Percentiles rank a stretch among this genome's conserved stretches.
phyloP scores from a whole-genome alignment of 148 eudicot genomes.

The Rhododendron williamsianum region DNA sequence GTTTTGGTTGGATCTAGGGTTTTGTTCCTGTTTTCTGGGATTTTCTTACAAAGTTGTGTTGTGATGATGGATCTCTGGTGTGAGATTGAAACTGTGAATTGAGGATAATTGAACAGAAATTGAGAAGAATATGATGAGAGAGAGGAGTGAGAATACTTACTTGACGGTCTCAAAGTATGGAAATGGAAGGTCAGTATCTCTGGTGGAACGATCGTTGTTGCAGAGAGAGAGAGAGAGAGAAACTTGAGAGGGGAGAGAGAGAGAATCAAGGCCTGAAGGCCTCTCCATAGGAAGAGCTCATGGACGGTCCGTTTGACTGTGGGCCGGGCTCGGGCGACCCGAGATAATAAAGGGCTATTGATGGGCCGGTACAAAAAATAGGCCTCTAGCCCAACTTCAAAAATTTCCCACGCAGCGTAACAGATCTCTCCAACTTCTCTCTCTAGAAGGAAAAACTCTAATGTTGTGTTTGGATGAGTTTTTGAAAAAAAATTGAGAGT shows the following conservation, averaged over 20 bases:
- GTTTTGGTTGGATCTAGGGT: neutral
- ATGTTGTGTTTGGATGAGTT: too few relatives aligned
- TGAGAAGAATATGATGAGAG: neutral
- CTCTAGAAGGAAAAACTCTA: too few relatives aligned
- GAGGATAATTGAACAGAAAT: neutral
- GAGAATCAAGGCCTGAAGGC: neutral
- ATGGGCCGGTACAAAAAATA: too few relatives aligned
- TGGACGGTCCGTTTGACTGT: neutral
- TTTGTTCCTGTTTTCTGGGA: neutral
- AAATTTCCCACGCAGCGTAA: too few relatives aligned
- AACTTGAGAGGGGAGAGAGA: neutral
- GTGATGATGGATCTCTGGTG: neutral
- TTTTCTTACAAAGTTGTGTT: neutral
- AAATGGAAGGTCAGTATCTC: neutral
- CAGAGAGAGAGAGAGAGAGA: neutral
- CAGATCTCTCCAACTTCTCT: too few relatives aligned
- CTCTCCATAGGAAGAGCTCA: neutral
- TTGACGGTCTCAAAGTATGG: neutral
- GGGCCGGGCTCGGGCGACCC: neutral
- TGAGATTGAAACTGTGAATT: neutral
- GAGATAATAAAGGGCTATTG: too few relatives aligned
- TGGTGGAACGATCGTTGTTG: neutral
- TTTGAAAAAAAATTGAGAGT: too few relatives aligned
- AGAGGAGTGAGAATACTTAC: slow-evolving; percentile 4
- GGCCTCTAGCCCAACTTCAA: too few relatives aligned